Base-by-base conservation (phyloP, 805 yeast genomes). In the Wickerhamiella allomyrinae region DNA sequence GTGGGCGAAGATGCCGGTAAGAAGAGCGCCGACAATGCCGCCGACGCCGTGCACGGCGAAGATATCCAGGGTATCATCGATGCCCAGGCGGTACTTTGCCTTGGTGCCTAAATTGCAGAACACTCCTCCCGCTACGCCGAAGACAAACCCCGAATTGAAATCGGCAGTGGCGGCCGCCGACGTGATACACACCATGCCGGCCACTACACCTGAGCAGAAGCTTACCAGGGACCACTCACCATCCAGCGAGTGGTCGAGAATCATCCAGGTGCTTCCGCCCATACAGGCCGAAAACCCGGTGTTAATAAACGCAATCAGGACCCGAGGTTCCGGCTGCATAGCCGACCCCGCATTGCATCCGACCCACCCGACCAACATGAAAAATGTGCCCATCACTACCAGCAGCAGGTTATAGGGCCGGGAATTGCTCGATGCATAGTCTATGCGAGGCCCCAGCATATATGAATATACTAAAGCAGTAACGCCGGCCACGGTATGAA, bases 161-260 rank as follows among this genome's bases (percentile, higher is more conserved):
- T 94, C 91, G 36, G 86, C 89, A 58, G 68, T 87, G 49, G 96
- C 97, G 17, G 97, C 96, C 49, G 89, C 96, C 38, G 98, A 97
- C 2, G 97, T 89, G 49, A 89, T 79, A 57, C 91, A 91, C 39
- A 91, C 96, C 48, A 89, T 73, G 49, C 97, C 98, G 25, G 94
- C 81, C 59, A 91, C 75, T 46, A 86, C 80, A 56, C 98, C 98
- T 41, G 86, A 79, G 63, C 97, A 86, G 62, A 89, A 71, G 50
- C 96, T 96, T 42, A 85, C 86, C 21, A 94, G 77, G 43, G 95
- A 83, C 89, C 93, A 85, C 58, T 83, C 82, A 44, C 79, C 79
- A 46, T 87, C 91, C 41, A 77, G 59, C 8, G 62, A 20, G 41
- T 56, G 62, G 54, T 74, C 77, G 39, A 65, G 56, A 2, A 60